Evolutionary conservation across 2,329 filamentous ascomycete genomes (phyloP).

Genomic region (Talaromyces sp.): DNA sequence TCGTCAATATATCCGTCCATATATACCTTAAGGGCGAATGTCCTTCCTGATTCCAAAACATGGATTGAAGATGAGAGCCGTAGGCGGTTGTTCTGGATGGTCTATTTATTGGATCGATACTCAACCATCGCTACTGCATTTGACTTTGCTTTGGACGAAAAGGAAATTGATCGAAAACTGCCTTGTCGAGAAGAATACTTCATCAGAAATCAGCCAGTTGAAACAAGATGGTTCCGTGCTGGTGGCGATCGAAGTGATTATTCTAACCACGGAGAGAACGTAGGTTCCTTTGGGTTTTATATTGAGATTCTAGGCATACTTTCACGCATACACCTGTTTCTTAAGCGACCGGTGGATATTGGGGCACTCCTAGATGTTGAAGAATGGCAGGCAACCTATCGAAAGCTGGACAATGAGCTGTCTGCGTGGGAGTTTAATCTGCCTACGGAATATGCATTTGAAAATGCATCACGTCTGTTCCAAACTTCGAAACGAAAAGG

Average conservation of each 20-base stretch:
- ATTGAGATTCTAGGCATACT: slow-evolving; percentile 84
- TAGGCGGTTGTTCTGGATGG: slow-evolving; percentile 86
- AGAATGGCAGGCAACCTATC: slow-evolving; percentile 81
- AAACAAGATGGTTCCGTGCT: slow-evolving; percentile 72
- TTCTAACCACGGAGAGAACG: slow-evolving; percentile 67
- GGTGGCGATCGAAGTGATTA: slow-evolving; percentile 55
- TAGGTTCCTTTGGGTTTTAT: slow-evolving; percentile 85
- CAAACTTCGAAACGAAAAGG: slow-evolving; percentile 60
- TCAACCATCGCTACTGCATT: slow-evolving; percentile 88
- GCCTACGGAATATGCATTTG: slow-evolving; percentile 67
- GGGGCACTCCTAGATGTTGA: slow-evolving; percentile 78
- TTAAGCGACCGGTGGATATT: slow-evolving; percentile 87
- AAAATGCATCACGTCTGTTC: slow-evolving; percentile 73
- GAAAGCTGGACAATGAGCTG: slow-evolving; percentile 73
- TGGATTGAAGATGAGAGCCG: slow-evolving; percentile 88
- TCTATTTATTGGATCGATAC: slow-evolving; percentile 84
- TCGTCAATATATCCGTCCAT: slow-evolving; percentile 78
- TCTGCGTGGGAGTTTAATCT: slow-evolving; percentile 79
- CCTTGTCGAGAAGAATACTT: slow-evolving; percentile 86
- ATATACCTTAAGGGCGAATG: slow-evolving; percentile 79
- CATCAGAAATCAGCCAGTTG: slow-evolving; percentile 74
- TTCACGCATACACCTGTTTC: slow-evolving; percentile 79
- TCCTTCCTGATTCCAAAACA: slow-evolving; percentile 73
- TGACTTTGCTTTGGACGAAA: slow-evolving; percentile 82
- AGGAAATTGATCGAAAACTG: slow-evolving; percentile 79